Evolutionary conservation across 2,329 filamentous ascomycete genomes (phyloP), one percentile per base, ranked within the genome.

Genomic region (Claviceps africana): DNA sequence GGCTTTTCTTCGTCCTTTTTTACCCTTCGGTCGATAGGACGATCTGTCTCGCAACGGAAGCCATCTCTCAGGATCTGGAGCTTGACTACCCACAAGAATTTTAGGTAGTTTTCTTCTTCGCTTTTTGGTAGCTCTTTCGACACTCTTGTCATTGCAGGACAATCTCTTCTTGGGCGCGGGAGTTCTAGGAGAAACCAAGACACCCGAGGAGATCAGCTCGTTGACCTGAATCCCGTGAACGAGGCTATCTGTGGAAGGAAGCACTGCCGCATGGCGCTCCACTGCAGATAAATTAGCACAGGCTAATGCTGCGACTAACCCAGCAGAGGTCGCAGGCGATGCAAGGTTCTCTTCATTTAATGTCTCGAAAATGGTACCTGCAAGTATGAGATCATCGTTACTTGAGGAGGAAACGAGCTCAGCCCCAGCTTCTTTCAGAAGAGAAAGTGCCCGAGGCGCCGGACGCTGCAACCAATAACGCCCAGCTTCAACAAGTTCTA

Each of bases 31-130:
- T 47, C 86, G 76, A 69, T 95, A 98, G 42, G 82, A 86, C 60
- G 86, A 93, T 53, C 93, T 79, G 65, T 98, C 93, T 50, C 86
- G 82, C 61, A 97, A 74, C 13, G 93, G 91, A 55, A 98, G 70
- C 93, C 93, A 98, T 56, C 93, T 78, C 69, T 98, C 93, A 0
- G 88, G 83, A 66, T 98, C 93, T 35, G 87, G 79, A 57, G 82
- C 83, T 73, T 89, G 94, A 59, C 77, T 80, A 50, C 86, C 78
- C 54, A 88, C 86, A 62, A 81, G 87, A 61, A 83, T 77, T 68
- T 87, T 88, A 33, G 85, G 85, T 61, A 86, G 72, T 59, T 79
- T 79, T 53, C 77, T 72, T 61, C 77, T 78, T 62, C 79, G 81
- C 54, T 77, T 71, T 62, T 80, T 81, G 37, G 70, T 68, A 9